Conservation (phyloP, 495 filamentous ascomycete species). For the Hyaloscypha variabilis region DNA sequence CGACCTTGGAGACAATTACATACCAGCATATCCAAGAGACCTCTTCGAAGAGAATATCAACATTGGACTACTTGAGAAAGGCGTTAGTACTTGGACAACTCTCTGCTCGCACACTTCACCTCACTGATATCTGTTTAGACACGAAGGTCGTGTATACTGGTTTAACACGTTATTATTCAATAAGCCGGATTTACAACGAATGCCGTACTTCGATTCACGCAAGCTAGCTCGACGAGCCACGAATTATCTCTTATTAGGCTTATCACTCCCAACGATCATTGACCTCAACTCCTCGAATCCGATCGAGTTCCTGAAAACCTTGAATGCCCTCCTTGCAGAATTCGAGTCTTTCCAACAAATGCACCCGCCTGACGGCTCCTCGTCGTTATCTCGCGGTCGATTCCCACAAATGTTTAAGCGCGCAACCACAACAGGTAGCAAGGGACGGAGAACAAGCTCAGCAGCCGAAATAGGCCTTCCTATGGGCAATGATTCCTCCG, state of each 20-base stretch:
- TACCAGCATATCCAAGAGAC: slow-evolving; percentile 90
- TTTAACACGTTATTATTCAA: slow-evolving; percentile 95
- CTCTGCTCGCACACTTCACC: slow-evolving; percentile 28
- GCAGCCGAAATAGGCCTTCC: slow-evolving; percentile 66
- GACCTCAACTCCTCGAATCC: slow-evolving; percentile 80
- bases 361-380: slow-evolving; percentile 74
- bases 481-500: slow-evolving; percentile 50
- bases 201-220: slow-evolving; percentile 82
- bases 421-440: slow-evolving; percentile 61
- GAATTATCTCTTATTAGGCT: slow-evolving; percentile 89
- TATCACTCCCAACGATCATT: slow-evolving; percentile 85
- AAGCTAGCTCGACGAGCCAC: slow-evolving; percentile 85
- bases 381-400: slow-evolving; percentile 73
- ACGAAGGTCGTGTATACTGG: slow-evolving; percentile 95
- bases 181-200: slow-evolving; percentile 73
- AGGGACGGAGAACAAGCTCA: slow-evolving; percentile 69
- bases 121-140: slow-evolving; percentile 50
- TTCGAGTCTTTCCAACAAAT: slow-evolving; percentile 92
- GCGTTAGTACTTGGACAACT: slow-evolving; percentile 58
- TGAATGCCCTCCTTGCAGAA: slow-evolving; percentile 84
- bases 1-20: slow-evolving; percentile 45
- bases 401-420: slow-evolving; percentile 91
- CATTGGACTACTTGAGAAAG: slow-evolving; percentile 89
- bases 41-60: slow-evolving; percentile 93
- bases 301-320: slow-evolving; percentile 81